Evolutionary conservation across 2,329 filamentous ascomycete species (phyloP).

Genomic region (Fusarium continuum): DNA sequence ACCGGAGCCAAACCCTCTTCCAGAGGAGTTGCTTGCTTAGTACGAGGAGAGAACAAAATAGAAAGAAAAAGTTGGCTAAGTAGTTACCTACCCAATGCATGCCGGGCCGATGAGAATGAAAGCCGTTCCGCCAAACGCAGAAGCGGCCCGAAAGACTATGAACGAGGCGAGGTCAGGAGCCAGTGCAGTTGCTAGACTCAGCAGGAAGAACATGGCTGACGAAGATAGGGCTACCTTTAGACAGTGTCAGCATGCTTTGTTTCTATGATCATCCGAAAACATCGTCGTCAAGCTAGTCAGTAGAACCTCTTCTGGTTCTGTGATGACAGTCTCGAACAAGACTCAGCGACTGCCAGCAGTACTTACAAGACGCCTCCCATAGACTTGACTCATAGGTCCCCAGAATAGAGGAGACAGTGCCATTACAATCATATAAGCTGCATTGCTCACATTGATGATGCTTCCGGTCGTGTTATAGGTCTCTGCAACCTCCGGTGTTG

Average conservation of each 20-base stretch:
- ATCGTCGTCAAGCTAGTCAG: background rate
- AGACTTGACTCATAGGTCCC: conserved; percentile 75
- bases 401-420: conserved; percentile 74
- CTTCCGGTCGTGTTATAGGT: conserved; percentile 72
- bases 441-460: conserved; percentile 78
- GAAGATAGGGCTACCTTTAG: conserved; percentile 59
- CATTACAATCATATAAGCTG: conserved; percentile 79
- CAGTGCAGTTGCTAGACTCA: conserved; percentile 77
- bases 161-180: conserved; percentile 76
- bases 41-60: background rate
- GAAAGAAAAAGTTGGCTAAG: background rate
- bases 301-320: background rate
- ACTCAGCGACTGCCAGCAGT: background rate
- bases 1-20: background rate
- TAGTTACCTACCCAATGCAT: conserved; percentile 66
- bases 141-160: conserved; percentile 77
- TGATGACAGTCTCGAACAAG: background rate
- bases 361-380: conserved; percentile 66
- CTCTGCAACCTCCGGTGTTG: conserved; percentile 75
- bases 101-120: conserved; percentile 78
- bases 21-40: too few relatives aligned
- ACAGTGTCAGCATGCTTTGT: background rate
- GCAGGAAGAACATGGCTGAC: conserved; percentile 70
- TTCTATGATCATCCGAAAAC: background rate
- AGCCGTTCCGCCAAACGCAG: conserved; percentile 78